These are phyloP conservation scores for Suillus subaureus DNA, from an alignment of 768 basidiomycete species.

Conservation along the genomic window DNA sequence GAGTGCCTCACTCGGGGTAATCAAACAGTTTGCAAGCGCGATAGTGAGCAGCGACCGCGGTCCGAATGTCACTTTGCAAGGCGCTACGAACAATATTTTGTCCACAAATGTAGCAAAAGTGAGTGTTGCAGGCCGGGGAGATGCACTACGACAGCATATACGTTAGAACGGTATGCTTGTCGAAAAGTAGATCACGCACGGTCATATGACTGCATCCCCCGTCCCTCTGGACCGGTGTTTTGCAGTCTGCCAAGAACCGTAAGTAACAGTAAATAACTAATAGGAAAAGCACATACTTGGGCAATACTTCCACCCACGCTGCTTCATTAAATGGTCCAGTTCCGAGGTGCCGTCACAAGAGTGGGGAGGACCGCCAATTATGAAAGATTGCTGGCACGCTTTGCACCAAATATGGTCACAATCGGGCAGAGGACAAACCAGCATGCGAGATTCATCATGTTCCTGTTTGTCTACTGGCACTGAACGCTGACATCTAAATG, in stretches of 20 bases:
- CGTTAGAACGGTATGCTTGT: background rate
- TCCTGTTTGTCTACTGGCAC: conserved; percentile 54
- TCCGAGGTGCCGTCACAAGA: conserved; percentile 63
- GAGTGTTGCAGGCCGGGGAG: conserved; percentile 60
- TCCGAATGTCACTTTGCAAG: conserved; percentile 31
- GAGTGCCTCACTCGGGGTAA: conserved; percentile 17
- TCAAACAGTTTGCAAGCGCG: conserved; percentile 38
- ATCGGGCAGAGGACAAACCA: conserved; percentile 50
- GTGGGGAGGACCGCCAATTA: conserved; percentile 42
- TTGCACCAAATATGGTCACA: conserved; percentile 66
- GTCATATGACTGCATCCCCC: conserved; percentile 63
- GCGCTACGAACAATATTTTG: conserved; percentile 46
- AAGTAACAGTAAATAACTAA: background rate
- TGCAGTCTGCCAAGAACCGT: conserved; percentile 36
- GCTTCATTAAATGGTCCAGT: conserved; percentile 51
- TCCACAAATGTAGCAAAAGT: conserved; percentile 59
- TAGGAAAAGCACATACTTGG: conserved; percentile 43
- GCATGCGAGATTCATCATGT: conserved; percentile 38
- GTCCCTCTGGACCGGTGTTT: conserved; percentile 51
- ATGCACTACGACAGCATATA: conserved; percentile 42
- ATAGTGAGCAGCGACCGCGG: conserved; percentile 37
- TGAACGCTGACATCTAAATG: conserved; percentile 48
- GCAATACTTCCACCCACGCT: conserved; percentile 66
- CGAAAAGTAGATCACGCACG: conserved; percentile 35
- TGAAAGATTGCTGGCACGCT: conserved; percentile 48